phyloP scores from a whole-genome alignment of 495 filamentous ascomycete species.

The Hypoxylon lenormandii region DNA sequence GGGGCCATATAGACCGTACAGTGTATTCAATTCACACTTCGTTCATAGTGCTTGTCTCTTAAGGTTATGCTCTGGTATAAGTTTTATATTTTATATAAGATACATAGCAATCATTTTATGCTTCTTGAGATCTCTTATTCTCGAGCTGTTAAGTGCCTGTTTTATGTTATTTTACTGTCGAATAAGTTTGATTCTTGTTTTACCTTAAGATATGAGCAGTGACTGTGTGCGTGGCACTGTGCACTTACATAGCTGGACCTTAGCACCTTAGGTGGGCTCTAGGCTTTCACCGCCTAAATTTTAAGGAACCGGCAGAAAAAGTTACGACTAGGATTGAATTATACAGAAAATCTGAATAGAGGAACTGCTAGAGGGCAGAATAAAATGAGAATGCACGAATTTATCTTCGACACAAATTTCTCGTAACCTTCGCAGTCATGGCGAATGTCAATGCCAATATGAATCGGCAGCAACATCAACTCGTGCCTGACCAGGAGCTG shows the following conservation, averaged over 20 bases:
- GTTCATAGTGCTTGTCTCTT: too few species aligned
- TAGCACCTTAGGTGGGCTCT: conserved; percentile 20
- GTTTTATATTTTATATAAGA: too few species aligned
- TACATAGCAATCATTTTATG: too few species aligned
- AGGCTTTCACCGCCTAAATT: conserved; percentile 49
- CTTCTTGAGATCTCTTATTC: too few species aligned
- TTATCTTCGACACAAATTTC: conserved; percentile 35
- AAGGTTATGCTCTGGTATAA: too few species aligned
- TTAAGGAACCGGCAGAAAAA: conserved; percentile 49
- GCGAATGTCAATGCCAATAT: conserved; percentile 57
- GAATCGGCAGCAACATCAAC: conserved; percentile 55
- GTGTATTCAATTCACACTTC: too few species aligned
- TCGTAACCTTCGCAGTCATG: conserved; percentile 51
- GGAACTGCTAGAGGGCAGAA: neutral
- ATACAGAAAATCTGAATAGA: too few species aligned
- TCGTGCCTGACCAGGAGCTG: conserved; percentile 55
- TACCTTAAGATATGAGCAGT: too few species aligned
- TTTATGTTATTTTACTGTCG: too few species aligned
- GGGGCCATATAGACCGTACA: conserved; percentile 5
- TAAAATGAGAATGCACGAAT: conserved; percentile 27
- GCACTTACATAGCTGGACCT: conserved; percentile 8
- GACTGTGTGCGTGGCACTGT: too few species aligned
- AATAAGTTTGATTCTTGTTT: too few species aligned
- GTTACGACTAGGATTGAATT: conserved; percentile 19
- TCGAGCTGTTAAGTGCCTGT: too few species aligned